Evolutionary conservation across 768 basidiomycete species (phyloP), one percentile per base, ranked within the genome.

Genomic region (Boletus reticuloceps): DNA sequence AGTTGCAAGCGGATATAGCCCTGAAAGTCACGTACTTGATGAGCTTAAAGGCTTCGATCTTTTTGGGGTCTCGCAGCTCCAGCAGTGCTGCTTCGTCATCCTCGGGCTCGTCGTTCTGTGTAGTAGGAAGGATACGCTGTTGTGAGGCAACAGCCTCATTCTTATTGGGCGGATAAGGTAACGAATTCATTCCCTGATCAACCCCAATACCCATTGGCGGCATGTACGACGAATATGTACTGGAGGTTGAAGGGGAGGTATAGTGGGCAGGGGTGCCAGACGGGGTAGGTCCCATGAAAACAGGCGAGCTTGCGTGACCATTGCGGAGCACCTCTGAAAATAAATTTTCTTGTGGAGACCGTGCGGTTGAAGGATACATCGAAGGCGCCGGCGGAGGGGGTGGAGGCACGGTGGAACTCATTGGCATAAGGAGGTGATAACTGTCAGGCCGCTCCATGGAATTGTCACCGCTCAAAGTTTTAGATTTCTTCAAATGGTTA

Each of bases 1-100:
- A 59, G 41, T 44, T 40, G 27, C 37, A 51, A 46, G 37, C 11
- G 7, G n/a, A 38, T n/a, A 39, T 16, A 22, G 11, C 32, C 25
- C 13, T 19, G 44, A 49, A 25, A 17, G 40, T 20, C 37, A 71
- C 83, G 14, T 64, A 90, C 90, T 83, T 82, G 56, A 93, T 88
- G 16, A 94, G 80, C 70, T 92, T 93, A 61, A 87, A 82, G 1
- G 91, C 91, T 65, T 94, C 91, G 13, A 79, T 76, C 66, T 81
- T 84, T 67, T 88, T 89, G 2, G 89, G 85, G 59, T 91, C 87
- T 53, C 56, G 63, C 39, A 71, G 31, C 37, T 70, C 69, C 37
- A 63, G 19, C 9, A 61, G 8, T 36, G 83, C 29, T 16, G 50
- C 77, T 42, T 86, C 82, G 1, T 83, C 82, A 25, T 87, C 83